Evolutionary conservation across 2,329 filamentous ascomycete genomes (phyloP), one percentile per base, ranked within the genome.

Genomic region (Biscogniauxia sp.): DNA sequence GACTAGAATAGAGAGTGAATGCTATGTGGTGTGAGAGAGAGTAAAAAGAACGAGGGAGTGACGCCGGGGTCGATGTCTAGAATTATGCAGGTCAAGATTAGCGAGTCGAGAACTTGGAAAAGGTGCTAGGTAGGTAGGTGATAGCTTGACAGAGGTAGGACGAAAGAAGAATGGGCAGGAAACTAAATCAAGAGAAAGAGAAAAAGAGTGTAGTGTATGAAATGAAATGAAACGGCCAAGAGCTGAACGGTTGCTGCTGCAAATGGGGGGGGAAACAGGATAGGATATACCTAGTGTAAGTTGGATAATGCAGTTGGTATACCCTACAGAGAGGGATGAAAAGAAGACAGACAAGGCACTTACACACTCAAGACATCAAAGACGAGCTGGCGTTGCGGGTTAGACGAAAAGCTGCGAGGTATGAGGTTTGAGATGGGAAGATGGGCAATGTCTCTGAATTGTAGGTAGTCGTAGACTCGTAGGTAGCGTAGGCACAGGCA

Each of bases 31-130:
- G 28, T 13, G 28, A 32, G 28, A 9, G 28, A 32, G 2, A 32
- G 28, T 32, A 17, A 54, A 51, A 61, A 28, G 51, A 32, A 52
- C 28, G 65, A 58, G 66, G 60, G 65, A 64, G 62, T 64, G 62
- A 62, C 63, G 64, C 63, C 61, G 56, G 54, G 41, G 64, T 65
- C 57, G 64, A 63, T 64, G 67, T 69, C 64, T 69, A 64, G 66
- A 62, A 66, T 62, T 55, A 64, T 70, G 70, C 69, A 69, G 58
- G 68, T 66, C 62, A 63, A 64, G 64, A 67, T 68, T 69, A 68
- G 65, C 65, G 69, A 61, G 57, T 62, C 59, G 65, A 61, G 64
- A 69, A 68, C 37, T 45, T 45, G 37, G 37, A 32, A 45, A 45
- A 45, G 37, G 68, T 68, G 70, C 67, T 54, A 60, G 64, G 51